These are phyloP conservation scores for Ascochyta viciae-villosae DNA, from an alignment of 2,329 filamentous ascomycete species.

Conservation along the genomic window DNA sequence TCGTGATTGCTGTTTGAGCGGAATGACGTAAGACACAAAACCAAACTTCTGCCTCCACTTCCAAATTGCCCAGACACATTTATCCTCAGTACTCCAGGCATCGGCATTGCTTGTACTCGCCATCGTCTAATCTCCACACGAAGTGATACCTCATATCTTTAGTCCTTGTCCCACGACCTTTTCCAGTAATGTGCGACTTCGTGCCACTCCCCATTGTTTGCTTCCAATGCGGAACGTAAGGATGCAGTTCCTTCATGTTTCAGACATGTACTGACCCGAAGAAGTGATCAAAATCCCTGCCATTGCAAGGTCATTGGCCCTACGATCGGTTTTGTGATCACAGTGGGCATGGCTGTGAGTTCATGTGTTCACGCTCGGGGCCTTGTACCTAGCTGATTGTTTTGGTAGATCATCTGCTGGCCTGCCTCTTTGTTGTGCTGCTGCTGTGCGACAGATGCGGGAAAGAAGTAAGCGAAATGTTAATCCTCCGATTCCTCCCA, in stretches of 20 bases:
- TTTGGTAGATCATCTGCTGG: conserved; percentile 59
- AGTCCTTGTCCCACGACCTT: neutral
- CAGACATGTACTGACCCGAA: conserved; percentile 17
- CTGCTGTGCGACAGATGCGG: conserved; percentile 62
- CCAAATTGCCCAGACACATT: neutral
- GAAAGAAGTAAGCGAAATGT: conserved; percentile 56
- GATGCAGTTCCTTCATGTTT: neutral
- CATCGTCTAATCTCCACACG: neutral
- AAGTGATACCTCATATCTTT: neutral
- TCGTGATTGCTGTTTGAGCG: neutral
- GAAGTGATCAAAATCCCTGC: conserved; percentile 64
- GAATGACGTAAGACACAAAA: conserved; percentile 10
- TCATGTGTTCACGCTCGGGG: neutral
- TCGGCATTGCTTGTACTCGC: neutral
- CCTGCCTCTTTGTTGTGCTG: conserved; percentile 63
- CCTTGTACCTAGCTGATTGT: conserved; percentile 17
- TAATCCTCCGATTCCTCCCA: neutral
- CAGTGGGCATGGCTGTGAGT: conserved; percentile 59
- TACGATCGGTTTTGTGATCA: conserved; percentile 59
- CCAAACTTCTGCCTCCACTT: conserved; percentile 12
- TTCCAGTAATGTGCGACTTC: conserved; percentile 37
- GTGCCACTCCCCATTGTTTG: conserved; percentile 60
- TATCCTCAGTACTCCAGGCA: neutral
- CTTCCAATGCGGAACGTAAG: conserved; percentile 60
- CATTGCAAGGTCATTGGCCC: conserved; percentile 64